phyloP scores from a whole-genome alignment of 371 early-diverging fungal species.

The Batkoa obscura region DNA sequence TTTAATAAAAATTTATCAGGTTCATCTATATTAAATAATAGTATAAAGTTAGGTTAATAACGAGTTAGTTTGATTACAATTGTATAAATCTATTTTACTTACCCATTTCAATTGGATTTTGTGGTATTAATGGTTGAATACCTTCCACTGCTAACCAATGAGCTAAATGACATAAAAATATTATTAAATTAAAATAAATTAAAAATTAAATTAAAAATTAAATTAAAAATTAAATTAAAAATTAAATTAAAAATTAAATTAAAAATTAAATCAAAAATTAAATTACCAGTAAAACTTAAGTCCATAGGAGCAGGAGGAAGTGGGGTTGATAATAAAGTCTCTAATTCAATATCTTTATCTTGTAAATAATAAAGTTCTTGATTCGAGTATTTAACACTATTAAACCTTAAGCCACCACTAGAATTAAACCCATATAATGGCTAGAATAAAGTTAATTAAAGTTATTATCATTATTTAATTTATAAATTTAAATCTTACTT shows the following conservation, averaged over 20 bases:
- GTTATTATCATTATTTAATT: neutral
- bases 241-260: too few species aligned
- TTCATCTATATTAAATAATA: constrained; percentile 6
- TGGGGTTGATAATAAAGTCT: constrained; percentile 70
- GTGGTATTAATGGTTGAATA: constrained; percentile 96
- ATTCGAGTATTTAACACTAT: constrained; percentile 32
- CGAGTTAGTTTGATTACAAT: too few species aligned
- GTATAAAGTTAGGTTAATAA: constrained; percentile 8
- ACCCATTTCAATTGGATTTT: constrained; percentile 75
- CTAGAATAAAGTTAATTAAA: constrained; percentile 12
- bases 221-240: too few species aligned
- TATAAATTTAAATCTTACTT: constrained; percentile 25
- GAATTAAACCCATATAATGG: constrained; percentile 92
- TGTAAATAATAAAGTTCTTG: constrained; percentile 81
- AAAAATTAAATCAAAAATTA: too few species aligned
- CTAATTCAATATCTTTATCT: constrained; percentile 95
- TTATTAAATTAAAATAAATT: too few species aligned
- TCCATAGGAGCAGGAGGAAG: constrained; percentile 89
- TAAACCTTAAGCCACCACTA: constrained; percentile 54
- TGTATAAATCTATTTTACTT: neutral
- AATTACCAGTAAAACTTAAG: constrained; percentile 60
- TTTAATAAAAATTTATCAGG: constrained; percentile 13
- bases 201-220: too few species aligned
- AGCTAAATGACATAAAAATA: too few species aligned
- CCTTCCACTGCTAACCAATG: constrained; percentile 68